A percentile compares a stretch with the other conserved stretches of the same genome.
Evolutionary conservation across 192 early-diverging fungal species (phyloP).

Genomic region (Linnemannia schmuckeri): DNA sequence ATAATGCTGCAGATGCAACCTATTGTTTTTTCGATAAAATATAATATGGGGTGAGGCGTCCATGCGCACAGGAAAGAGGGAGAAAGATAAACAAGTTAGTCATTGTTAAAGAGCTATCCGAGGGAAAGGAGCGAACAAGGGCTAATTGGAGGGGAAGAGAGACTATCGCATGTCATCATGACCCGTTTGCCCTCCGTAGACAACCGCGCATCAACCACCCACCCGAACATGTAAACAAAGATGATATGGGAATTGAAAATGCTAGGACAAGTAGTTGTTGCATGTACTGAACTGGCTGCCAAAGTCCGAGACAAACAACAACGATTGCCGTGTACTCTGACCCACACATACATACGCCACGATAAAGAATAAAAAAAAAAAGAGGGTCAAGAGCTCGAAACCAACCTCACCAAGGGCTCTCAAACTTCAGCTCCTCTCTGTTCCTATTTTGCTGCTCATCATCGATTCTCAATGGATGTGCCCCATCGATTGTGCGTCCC

Average conservation of each 20-base stretch:
- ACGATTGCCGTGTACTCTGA: background rate
- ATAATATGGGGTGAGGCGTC: background rate
- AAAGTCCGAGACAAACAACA: background rate
- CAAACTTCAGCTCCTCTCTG: background rate
- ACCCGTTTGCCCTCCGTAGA: background rate
- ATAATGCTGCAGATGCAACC: conserved; percentile 53
- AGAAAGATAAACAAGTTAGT: background rate
- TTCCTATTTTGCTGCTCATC: too few species aligned
- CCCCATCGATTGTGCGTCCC: background rate
- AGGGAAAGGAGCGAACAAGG: too few species aligned
- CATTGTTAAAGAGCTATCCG: background rate
- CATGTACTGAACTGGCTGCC: background rate
- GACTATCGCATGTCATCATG: background rate
- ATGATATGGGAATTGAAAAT: background rate
- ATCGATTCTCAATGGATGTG: background rate
- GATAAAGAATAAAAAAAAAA: conserved; percentile 4
- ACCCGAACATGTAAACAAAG: background rate
- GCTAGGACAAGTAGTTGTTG: background rate
- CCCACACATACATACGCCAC: background rate
- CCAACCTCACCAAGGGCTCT: background rate
- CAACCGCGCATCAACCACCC: background rate
- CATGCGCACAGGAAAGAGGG: background rate
- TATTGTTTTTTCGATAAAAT: conserved; percentile 54
- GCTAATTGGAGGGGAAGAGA: background rate
- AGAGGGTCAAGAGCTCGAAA: conserved; percentile 11